Conservation (phyloP, 2,329 filamentous ascomycete genomes). For the Botrytis aclada region DNA sequence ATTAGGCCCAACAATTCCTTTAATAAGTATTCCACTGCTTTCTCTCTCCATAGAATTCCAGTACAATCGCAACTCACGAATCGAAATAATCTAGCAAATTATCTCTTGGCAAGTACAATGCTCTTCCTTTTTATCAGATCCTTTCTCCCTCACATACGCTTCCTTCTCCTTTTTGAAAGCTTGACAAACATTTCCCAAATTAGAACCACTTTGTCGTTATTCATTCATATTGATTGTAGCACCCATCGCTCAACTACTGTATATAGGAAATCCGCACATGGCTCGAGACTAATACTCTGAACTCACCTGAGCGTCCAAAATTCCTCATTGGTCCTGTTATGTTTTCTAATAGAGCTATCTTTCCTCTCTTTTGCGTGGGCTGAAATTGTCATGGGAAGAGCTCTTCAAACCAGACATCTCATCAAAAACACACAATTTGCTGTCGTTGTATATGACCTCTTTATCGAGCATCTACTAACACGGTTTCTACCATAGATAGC, state of each 20-base stretch:
- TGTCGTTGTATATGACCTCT: neutral
- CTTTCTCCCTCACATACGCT: neutral
- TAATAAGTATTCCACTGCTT: neutral
- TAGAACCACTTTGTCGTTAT: neutral
- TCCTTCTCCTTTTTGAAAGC: neutral
- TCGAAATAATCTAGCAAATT: neutral
- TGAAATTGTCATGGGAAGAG: neutral
- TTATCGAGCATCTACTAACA: neutral
- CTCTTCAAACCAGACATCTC: no score
- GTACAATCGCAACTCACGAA: neutral
- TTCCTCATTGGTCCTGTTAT: neutral
- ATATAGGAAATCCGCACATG: neutral
- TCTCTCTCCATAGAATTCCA: neutral
- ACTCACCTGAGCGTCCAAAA: neutral
- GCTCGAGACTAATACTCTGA: neutral
- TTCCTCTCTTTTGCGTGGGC: neutral
- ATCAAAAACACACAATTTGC: neutral
- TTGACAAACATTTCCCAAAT: neutral
- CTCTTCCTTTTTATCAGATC: neutral
- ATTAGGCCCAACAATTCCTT: neutral
- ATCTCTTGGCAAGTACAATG: neutral
- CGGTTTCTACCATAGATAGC: neutral
- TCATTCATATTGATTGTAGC: neutral
- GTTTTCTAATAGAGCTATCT: neutral
- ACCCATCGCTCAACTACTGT: neutral